Evolutionary conservation across 139 green algal genomes (phyloP).

Genomic region (Volvox reticuliferus): DNA sequence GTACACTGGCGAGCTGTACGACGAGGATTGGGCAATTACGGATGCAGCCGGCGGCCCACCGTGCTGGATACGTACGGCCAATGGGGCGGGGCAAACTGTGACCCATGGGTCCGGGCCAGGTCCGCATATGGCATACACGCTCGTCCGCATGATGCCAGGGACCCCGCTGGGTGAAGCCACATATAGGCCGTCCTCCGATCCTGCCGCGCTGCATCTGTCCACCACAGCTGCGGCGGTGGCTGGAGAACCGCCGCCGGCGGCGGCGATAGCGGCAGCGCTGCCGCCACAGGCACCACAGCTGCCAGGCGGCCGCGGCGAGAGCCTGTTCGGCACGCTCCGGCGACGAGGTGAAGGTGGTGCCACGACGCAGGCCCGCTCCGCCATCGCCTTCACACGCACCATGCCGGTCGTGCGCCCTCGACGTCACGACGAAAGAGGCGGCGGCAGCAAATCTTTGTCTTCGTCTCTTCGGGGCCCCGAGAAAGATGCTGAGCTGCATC

Average conservation of each 20-base stretch:
- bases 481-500: conserved; percentile 2
- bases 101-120: too few relatives aligned
- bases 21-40: background rate
- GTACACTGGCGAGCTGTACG: conserved; percentile 9
- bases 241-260: too few relatives aligned
- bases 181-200: background rate
- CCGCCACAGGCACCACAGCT: background rate
- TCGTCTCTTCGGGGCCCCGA: background rate
- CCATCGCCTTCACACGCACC: background rate
- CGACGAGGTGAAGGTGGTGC: conserved; percentile 23
- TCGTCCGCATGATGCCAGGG: background rate
- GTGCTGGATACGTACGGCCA: too few relatives aligned
- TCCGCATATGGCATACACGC: background rate
- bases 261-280: too few relatives aligned
- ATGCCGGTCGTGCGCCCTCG: background rate
- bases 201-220: background rate
- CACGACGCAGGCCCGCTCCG: background rate
- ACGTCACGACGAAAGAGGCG: background rate
- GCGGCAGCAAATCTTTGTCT: background rate
- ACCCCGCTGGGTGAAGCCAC: conserved; percentile 3
- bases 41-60: background rate
- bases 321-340: conserved; percentile 44
- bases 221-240: background rate
- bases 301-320: background rate
- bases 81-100: too few relatives aligned